Evolutionary conservation across 495 filamentous ascomycete genomes (phyloP).

Genomic region (Chaetomidium leptoderma): DNA sequence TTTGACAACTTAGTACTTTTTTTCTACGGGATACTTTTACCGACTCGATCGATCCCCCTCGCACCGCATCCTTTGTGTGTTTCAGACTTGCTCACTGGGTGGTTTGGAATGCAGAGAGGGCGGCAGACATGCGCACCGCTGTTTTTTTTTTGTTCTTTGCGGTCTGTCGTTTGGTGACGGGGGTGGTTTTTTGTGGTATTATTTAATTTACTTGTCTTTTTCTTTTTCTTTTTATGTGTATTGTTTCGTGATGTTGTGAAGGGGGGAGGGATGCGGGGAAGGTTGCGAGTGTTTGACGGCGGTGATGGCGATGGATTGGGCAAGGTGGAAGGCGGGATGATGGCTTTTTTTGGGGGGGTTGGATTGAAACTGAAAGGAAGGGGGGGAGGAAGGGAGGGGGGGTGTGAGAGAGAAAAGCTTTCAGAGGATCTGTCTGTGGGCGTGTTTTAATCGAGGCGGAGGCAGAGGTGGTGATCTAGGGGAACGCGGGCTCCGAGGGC

Average conservation of each 20-base stretch:
- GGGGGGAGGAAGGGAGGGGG: neutral
- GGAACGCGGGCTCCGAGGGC: neutral
- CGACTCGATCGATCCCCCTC: neutral
- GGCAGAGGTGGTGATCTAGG: neutral
- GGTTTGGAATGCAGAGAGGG: neutral
- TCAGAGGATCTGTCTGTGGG: slow-evolving; percentile 4
- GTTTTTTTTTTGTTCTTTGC: slow-evolving; percentile 14
- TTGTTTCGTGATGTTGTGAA: neutral
- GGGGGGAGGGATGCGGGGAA: neutral
- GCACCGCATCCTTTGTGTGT: neutral
- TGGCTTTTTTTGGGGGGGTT: neutral
- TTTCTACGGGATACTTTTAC: neutral
- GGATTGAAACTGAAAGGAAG: neutral
- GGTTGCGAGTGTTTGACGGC: neutral
- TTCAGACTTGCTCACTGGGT: neutral
- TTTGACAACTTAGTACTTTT: neutral
- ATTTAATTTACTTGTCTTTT: slow-evolving; percentile 1
- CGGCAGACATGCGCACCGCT: neutral
- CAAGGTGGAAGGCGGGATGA: too few relatives aligned
- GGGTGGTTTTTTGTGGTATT: neutral
- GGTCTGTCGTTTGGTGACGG: neutral
- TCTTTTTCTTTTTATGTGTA: neutral
- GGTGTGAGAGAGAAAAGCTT: neutral
- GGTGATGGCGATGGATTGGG: neutral
- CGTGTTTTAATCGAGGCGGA: too few relatives aligned